Conservation (phyloP, 139 green algal genomes). For the Protoeuglena noctilucae region DNA sequence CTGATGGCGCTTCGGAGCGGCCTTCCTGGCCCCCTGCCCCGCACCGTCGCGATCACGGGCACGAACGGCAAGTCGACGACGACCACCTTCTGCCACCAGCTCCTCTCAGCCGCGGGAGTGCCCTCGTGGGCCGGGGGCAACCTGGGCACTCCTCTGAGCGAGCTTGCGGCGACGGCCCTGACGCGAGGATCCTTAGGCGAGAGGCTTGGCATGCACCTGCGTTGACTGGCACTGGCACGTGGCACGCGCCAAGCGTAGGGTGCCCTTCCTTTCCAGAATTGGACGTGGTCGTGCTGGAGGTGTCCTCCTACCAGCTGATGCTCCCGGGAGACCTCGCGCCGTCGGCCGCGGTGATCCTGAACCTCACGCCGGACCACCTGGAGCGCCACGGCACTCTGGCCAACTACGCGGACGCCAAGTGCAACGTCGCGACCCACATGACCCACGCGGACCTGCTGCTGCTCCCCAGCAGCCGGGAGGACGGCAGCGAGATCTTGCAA, state of each 20-base stretch:
- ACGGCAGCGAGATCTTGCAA: neutral
- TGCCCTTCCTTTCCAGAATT: no score
- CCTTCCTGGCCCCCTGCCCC: no score
- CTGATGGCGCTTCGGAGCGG: no score
- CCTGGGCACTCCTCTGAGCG: constrained; percentile 19
- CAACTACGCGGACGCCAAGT: constrained; percentile 21
- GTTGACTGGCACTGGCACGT: neutral
- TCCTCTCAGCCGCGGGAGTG: constrained; percentile 14
- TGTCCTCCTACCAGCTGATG: constrained; percentile 32
- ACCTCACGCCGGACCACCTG: constrained; percentile 30
- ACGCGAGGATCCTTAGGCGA: neutral
- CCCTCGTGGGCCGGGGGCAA: constrained; percentile 18
- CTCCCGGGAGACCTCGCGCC: constrained; percentile 6
- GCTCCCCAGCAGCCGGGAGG: neutral
- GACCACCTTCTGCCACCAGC: constrained; percentile 22
- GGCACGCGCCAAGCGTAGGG: constrained; percentile 4
- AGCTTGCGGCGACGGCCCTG: no score
- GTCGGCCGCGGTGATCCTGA: constrained; percentile 18
- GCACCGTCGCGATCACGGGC: constrained; percentile 23
- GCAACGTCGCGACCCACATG: constrained; percentile 15
- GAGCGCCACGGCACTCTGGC: constrained; percentile 26
- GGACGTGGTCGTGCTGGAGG: constrained; percentile 22
- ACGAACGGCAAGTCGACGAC: constrained; percentile 36
- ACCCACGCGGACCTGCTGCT: neutral
- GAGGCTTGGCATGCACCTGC: neutral